These are phyloP conservation scores for Trichoderma sp. DNA, from an alignment of 2,329 filamentous ascomycete genomes.

Conservation along the genomic window DNA sequence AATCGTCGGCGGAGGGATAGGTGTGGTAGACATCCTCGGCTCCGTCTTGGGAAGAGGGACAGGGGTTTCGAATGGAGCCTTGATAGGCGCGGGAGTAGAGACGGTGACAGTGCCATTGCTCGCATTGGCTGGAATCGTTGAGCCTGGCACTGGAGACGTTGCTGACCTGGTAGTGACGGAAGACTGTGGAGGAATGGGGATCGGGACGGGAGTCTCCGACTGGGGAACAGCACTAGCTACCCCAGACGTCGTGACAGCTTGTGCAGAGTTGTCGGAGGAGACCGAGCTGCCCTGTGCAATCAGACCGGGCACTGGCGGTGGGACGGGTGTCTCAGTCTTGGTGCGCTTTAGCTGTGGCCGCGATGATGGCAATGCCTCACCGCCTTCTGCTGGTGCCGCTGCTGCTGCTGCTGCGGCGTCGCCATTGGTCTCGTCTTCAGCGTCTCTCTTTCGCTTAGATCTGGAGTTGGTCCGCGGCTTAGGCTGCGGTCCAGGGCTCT, in stretches of 20 bases:
- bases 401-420: conserved; percentile 30
- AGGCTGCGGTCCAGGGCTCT: conserved; percentile 26
- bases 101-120: conserved; percentile 23
- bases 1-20: conserved; percentile 33
- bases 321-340: conserved; percentile 60
- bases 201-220: conserved; percentile 47
- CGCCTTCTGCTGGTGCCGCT: conserved; percentile 18
- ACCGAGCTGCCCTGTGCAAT: conserved; percentile 32
- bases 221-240: conserved; percentile 27
- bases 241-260: conserved; percentile 27
- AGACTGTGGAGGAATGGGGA: conserved; percentile 37
- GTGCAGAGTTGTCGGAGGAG: conserved; percentile 28
- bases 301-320: conserved; percentile 42
- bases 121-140: conserved; percentile 19
- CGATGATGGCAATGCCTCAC: conserved; percentile 34
- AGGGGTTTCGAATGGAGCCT: conserved; percentile 39
- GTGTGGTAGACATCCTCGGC: conserved; percentile 35
- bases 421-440: conserved; percentile 32
- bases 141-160: conserved; percentile 35
- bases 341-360: conserved; percentile 51
- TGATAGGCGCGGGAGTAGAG: conserved; percentile 34
- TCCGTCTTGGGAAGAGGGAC: conserved; percentile 40
- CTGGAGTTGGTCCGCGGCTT: conserved; percentile 38
- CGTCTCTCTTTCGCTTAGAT: conserved; percentile 50
- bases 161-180: conserved; percentile 32